These are phyloP conservation scores for Backusella westeae DNA, from an alignment of 192 early-diverging fungal species.

Conservation along the genomic window DNA sequence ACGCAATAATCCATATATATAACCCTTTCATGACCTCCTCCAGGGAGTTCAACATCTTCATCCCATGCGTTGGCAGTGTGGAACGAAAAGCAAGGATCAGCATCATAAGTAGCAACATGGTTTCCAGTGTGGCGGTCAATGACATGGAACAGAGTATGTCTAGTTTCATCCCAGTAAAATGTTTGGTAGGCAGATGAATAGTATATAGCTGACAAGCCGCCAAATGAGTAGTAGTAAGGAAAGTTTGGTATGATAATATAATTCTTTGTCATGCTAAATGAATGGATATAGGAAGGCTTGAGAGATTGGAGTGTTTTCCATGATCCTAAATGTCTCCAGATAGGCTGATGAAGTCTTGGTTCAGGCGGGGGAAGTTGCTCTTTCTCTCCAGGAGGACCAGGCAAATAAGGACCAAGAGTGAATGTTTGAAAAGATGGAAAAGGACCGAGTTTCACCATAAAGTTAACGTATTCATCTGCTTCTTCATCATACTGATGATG, in stretches of 20 bases:
- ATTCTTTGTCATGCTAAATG: conserved; percentile 43
- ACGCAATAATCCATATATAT: conserved; percentile 33
- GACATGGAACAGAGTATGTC: conserved; percentile 43
- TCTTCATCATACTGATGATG: conserved; percentile 40
- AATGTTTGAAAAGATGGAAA: conserved; percentile 28
- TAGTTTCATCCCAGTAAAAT: conserved; percentile 44
- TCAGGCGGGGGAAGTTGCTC: not conserved
- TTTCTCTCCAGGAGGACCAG: not conserved
- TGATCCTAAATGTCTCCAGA: conserved; percentile 32
- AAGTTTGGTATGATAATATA: conserved; percentile 48
- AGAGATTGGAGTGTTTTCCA: conserved; percentile 24
- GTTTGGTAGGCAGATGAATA: conserved; percentile 40
- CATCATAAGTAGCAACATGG: conserved; percentile 44
- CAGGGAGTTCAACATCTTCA: conserved; percentile 26
- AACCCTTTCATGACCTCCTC: conserved; percentile 19
- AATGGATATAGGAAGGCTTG: conserved; percentile 46
- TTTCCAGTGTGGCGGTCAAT: conserved; percentile 39
- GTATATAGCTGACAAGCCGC: conserved; percentile 40
- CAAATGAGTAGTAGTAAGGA: conserved; percentile 42
- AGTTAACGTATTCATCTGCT: conserved; percentile 38
- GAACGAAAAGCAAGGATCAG: conserved; percentile 42
- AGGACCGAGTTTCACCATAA: conserved; percentile 32
- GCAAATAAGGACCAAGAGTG: conserved; percentile 18
- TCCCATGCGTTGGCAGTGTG: conserved; percentile 52
- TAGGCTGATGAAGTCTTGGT: conserved; percentile 20